These are phyloP conservation scores for Diaporthe amygdali DNA, from an alignment of 2,329 filamentous ascomycete genomes.

Conservation along the genomic window DNA sequence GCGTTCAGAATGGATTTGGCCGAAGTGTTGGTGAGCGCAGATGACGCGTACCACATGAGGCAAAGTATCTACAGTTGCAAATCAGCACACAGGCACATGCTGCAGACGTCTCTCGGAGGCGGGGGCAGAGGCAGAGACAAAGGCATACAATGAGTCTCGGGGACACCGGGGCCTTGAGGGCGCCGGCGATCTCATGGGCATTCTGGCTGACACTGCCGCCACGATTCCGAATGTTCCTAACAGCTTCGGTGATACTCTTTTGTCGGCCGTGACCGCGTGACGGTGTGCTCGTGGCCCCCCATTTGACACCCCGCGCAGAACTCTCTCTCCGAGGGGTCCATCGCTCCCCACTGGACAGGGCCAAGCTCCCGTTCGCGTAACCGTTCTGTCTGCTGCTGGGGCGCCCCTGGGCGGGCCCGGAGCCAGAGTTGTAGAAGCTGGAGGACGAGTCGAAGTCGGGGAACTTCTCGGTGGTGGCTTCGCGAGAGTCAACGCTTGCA, in stretches of 20 bases:
- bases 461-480: conserved; percentile 58
- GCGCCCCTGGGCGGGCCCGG: background rate
- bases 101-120: background rate
- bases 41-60: conserved; percentile 92
- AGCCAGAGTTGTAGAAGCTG: background rate
- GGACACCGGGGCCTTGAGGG: conserved; percentile 87
- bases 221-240: conserved; percentile 79
- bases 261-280: conserved; percentile 67
- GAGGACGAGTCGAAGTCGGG: conserved; percentile 55
- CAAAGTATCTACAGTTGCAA: conserved; percentile 71
- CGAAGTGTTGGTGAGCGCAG: conserved; percentile 94
- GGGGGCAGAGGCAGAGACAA: background rate
- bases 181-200: conserved; percentile 90
- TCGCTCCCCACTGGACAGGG: conserved; percentile 47
- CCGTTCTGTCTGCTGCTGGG: conserved; percentile 33
- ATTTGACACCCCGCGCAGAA: conserved; percentile 37
- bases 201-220: conserved; percentile 90
- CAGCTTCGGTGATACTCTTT: conserved; percentile 89
- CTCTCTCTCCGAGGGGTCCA: conserved; percentile 67
- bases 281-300: conserved; percentile 30
- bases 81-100: conserved; percentile 32
- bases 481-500: conserved; percentile 32
- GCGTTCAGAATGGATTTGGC: conserved; percentile 96
- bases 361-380: conserved; percentile 31
- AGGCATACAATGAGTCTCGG: conserved; percentile 79